Evolutionary conservation across 106 monocot species (phyloP), one percentile per base, ranked within the genome.

Genomic region (Acanthochlamys bracteata): DNA sequence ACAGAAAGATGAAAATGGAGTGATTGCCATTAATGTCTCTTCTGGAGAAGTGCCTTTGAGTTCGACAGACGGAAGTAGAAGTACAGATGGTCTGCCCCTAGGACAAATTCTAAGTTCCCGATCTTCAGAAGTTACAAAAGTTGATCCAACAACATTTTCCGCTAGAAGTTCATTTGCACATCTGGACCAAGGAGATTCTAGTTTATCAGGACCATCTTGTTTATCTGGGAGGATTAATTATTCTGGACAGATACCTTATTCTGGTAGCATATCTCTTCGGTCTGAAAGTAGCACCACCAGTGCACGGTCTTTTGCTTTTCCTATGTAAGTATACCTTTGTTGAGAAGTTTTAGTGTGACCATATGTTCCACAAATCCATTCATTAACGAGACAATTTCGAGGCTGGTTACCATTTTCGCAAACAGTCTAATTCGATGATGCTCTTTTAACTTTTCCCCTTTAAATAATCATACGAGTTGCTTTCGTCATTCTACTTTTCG

Each of bases 251-350:
- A 69, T 84, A 61, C 77, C 79, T 25, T 87, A 75, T 57, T 87
- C 86, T 60, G 90, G 90, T 26, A 95, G 71, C 78, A 79, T 83
- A 59, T 93, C 93, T 58, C 68, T 78, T 71, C 89, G 89, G 7
- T 93, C 93, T 6, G 89, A 93, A 46, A 89, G 86, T 58, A 89
- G 89, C 67, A 76, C 85, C 0, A 89, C 93, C 54, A 93, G 93
- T 63, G 74, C 85, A 42, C 75, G 85, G 14, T 93, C 93, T 42
- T 93, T 93, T 56, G 93, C 93, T 24, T 93, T 93, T 79, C 93
- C 93, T 20, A 63, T 88, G 90, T 96, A 84, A 80, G 95, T 73
- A 20, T n/a, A 53, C 14, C 14, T 16, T 52, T 24, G 56, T 19
- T 21, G 24, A 57, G 2, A 19, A 20, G 56, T 24, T 57, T 21